phyloP scores from a whole-genome alignment of 2,329 filamentous ascomycete species.

The Xylaria polymorpha region DNA sequence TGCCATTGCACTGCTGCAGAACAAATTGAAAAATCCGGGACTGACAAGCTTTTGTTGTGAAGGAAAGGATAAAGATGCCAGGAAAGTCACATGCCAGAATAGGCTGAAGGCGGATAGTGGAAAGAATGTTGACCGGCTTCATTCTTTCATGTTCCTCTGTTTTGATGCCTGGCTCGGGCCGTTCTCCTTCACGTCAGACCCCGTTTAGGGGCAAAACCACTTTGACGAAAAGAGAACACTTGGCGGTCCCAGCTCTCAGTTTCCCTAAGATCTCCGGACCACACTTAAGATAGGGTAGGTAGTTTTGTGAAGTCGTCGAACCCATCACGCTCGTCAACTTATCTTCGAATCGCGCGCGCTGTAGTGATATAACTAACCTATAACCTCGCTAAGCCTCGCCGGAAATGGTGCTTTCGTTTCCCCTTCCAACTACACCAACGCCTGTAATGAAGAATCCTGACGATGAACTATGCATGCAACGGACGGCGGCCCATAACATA shows the following conservation, averaged over 20 bases:
- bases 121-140: slow-evolving; percentile 22
- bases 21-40: slow-evolving; percentile 30
- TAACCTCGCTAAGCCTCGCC: not conserved
- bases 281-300: no score
- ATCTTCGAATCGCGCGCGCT: not conserved
- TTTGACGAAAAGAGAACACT: slow-evolving; percentile 9
- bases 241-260: slow-evolving; percentile 20
- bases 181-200: slow-evolving; percentile 24
- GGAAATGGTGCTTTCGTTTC: not conserved
- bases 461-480: slow-evolving; percentile 11
- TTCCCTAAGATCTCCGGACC: slow-evolving; percentile 14
- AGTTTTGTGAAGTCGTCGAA: not conserved
- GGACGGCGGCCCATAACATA: not conserved
- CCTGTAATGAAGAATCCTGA: slow-evolving; percentile 1
- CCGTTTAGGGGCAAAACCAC: slow-evolving; percentile 8
- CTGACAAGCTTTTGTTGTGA: slow-evolving; percentile 22
- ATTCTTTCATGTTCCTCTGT: slow-evolving; percentile 18
- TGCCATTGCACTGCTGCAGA: slow-evolving; percentile 32
- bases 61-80: slow-evolving; percentile 35
- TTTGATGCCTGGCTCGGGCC: slow-evolving; percentile 27
- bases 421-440: not conserved
- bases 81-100: slow-evolving; percentile 32
- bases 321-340: slow-evolving; percentile 8
- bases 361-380: no score
- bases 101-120: slow-evolving; percentile 37